Evolutionary conservation across 2,329 filamentous ascomycete species (phyloP).

Genomic region (Talaromyces sp.): DNA sequence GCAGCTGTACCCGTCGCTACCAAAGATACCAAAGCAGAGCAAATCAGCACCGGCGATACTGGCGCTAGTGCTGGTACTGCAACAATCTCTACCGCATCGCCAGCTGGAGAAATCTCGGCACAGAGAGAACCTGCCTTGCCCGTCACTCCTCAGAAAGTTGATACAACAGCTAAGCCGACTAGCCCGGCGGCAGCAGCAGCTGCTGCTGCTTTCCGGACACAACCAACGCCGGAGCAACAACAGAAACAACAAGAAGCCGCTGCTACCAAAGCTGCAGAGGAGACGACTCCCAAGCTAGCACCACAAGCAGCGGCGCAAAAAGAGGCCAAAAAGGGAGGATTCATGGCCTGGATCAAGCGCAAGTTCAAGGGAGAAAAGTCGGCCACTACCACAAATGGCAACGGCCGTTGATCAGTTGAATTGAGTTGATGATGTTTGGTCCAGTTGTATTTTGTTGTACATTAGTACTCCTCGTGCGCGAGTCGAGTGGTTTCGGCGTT

Average conservation of each 20-base stretch:
- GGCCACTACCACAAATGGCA: background rate
- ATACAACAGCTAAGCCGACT: background rate
- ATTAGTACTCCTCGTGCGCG: constrained; percentile 7
- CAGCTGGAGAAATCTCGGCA: background rate
- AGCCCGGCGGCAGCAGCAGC: constrained; percentile 2
- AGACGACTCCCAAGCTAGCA: background rate
- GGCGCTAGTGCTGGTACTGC: background rate
- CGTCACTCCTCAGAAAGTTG: constrained; percentile 7
- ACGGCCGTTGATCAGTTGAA: background rate
- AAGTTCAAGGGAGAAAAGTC: constrained; percentile 22
- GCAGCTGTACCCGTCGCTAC: background rate
- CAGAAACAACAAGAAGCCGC: constrained; percentile 4
- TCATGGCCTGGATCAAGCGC: constrained; percentile 21
- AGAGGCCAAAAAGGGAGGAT: constrained; percentile 21
- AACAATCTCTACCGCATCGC: background rate
- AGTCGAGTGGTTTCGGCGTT: background rate
- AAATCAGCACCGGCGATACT: background rate
- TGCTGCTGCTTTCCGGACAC: background rate
- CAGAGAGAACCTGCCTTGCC: background rate
- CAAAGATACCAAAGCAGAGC: background rate
- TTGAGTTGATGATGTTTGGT: background rate
- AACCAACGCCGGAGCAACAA: constrained; percentile 2
- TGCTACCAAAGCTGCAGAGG: background rate
- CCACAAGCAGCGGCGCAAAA: constrained; percentile 4
- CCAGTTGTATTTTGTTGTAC: background rate